These are phyloP conservation scores for Boletus rubroflammeus DNA, from an alignment of 768 basidiomycete genomes.

Conservation along the genomic window DNA sequence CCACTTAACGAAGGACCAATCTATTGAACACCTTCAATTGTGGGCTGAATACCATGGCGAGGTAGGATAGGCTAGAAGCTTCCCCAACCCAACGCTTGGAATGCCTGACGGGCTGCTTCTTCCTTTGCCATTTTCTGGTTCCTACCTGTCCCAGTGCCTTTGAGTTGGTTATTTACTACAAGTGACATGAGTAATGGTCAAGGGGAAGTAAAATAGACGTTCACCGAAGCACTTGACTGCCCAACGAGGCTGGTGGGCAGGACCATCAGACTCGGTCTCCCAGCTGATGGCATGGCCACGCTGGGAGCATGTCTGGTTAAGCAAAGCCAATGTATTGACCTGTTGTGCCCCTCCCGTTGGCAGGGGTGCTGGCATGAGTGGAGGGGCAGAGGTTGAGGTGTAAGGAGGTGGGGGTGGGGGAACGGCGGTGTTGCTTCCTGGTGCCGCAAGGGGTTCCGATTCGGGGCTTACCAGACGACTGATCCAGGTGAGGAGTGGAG, in stretches of 20 bases:
- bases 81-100: slow-evolving; percentile 51
- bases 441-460: slow-evolving; percentile 22
- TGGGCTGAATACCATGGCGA: not conserved
- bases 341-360: slow-evolving; percentile 21
- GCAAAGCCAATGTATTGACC: slow-evolving; percentile 42
- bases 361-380: slow-evolving; percentile 19
- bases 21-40: slow-evolving; percentile 14
- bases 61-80: slow-evolving; percentile 2
- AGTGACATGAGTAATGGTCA: not conserved
- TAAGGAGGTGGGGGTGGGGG: slow-evolving; percentile 27
- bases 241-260: slow-evolving; percentile 56
- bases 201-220: slow-evolving; percentile 16
- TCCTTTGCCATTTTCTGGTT: slow-evolving; percentile 68
- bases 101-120: slow-evolving; percentile 61
- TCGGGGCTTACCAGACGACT: slow-evolving; percentile 52
- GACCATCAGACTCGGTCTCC: slow-evolving; percentile 45
- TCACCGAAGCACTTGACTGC: slow-evolving; percentile 50
- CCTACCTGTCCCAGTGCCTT: slow-evolving; percentile 49
- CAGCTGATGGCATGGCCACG: slow-evolving; percentile 44
- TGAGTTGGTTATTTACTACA: slow-evolving; percentile 49
- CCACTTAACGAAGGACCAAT: not conserved
- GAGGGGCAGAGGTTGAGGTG: slow-evolving; percentile 18
- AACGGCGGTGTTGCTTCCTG: slow-evolving; percentile 12
- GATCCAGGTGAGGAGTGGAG: slow-evolving; percentile 53
- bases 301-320: slow-evolving; percentile 54